phyloP scores from a whole-genome alignment of 2,329 filamentous ascomycete genomes.

The Rutstroemia sp. region DNA sequence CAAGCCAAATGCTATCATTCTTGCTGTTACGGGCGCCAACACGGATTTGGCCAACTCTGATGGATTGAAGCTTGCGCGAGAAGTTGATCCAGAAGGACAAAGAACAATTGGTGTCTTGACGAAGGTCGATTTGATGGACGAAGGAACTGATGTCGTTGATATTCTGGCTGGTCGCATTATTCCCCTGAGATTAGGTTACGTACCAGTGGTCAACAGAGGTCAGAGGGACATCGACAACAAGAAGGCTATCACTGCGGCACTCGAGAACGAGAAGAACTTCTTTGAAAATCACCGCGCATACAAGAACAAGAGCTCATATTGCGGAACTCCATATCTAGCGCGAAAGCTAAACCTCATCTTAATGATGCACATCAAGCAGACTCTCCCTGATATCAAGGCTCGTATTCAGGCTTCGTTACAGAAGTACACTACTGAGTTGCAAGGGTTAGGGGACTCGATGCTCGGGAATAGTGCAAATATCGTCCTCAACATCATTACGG shows the following conservation, averaged over 20 bases:
- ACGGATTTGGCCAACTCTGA: conserved; percentile 98
- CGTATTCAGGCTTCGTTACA: conserved; percentile 89
- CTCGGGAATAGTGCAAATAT: conserved; percentile 96
- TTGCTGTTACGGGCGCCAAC: conserved; percentile 94
- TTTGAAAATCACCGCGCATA: conserved; percentile 99
- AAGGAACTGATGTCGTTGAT: conserved; percentile 96
- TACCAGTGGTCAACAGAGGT: conserved; percentile 95
- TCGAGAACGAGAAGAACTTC: conserved; percentile 93
- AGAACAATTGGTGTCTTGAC: conserved; percentile 97
- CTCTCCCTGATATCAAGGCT: conserved; percentile 94
- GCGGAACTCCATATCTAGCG: conserved; percentile 92
- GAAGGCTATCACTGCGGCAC: conserved; percentile 81
- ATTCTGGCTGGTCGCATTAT: conserved; percentile 97
- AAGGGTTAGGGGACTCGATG: conserved; percentile 82
- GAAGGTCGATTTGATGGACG: conserved; percentile 98
- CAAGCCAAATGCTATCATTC: conserved; percentile 96
- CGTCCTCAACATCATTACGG: conserved; percentile 95
- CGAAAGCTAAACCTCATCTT: conserved; percentile 96
- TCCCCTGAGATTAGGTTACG: conserved; percentile 86
- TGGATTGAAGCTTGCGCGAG: conserved; percentile 88
- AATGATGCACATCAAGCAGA: conserved; percentile 99
- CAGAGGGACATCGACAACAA: conserved; percentile 98
- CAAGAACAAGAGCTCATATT: conserved; percentile 97
- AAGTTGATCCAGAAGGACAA: conserved; percentile 96
- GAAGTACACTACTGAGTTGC: conserved; percentile 81